Base-by-base conservation (phyloP, 2,329 filamentous ascomycete species). In the Ophiosphaerella herpotricha region DNA sequence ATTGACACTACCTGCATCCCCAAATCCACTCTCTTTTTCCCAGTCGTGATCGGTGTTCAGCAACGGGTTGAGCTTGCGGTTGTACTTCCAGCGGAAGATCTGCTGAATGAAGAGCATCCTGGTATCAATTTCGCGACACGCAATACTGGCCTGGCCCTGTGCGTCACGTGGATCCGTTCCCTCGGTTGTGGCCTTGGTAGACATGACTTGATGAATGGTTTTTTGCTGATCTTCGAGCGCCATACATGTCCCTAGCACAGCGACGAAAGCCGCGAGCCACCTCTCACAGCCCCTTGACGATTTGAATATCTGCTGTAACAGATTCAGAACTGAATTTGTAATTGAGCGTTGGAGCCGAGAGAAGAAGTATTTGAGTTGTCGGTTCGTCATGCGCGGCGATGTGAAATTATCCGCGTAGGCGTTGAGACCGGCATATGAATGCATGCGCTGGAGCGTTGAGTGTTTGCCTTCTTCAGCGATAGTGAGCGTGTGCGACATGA, bases 311-410 rank as follows among this genome's bases (percentile, higher is more conserved):
- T 77, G 72, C 53, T 80, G 77, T 13, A 78, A 68, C 53, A 75
- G 76, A 51, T 77, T 78, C 43, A 80, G 69, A 8, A 79, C 70
- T 7, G 70, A 67, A 16, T 68, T 61, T 57, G 77, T 75, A 41
- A 76, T 75, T 13, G 67, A 58, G 26, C 70, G 68, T 45, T 78
- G 77, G 13, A 80, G 65, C 18, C 72, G 60, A 12, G 66, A 65
- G 66, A 79, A 80, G 67, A 79, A 78, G 68, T 77, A 78, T 54
- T 80, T 80, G 13, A 80, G 69, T 52, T 80, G 78, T 12, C 75
- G 72, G 46, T 77, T 78, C 11, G 77, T 77, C 57, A 80, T 75
- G 45, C 76, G 73, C 2, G 78, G 77, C 4, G 70, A 71, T n/a
- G 69, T 74, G 54, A 62, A 69, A 24, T 64, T 66, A 24, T 63